Evolutionary conservation across 108 stramenopile species (phyloP), one percentile per base, ranked within the genome.

Genomic region (Cyclotella sp.): DNA sequence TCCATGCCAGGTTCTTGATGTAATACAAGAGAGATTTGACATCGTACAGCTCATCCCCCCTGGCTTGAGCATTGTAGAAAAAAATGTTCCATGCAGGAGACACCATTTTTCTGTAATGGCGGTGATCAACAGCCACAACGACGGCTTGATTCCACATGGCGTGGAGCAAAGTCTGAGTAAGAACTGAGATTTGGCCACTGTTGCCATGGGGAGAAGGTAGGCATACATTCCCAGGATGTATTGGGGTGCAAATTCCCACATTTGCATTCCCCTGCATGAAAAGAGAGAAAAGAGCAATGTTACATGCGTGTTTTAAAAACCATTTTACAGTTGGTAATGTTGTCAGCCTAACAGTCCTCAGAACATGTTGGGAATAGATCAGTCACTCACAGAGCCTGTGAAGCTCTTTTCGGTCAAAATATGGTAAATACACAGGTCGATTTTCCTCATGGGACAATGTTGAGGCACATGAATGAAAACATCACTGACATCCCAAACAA

Each of bases 21-120:
- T 99, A 99, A 63, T 92, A 99, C 22, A 84, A 85, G n/a, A 75
- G 58, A 15, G 97, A 95, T 77, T 99, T 98, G 9, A 97, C 82
- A 28, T 98, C 99, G 72, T 99, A 99, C 27, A 99, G 81, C 59
- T 97, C 97, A 78, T 97, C 94, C 19, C 95, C 93, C 22, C 93
- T 95, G 18, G 79, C 77, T 39, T 83, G 72, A 26, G 90, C 88
- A 74, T 95, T 95, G 76, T 95, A 95, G 0, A 63, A 65, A 58
- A 95, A 89, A 14, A 95, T 95, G 62, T 95, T 93, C 81, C 77
- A 83, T 24, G 69, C 83, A 8, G 94, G 90, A 5, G 87, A 95
- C 0, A 86, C 77, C 4, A 73, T 65, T 15, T 40, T 19, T 4
- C 88, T 87, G 51, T 95, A 95, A 15, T 87, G 72, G 39, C 77